A percentile compares a stretch with the other conserved stretches of the same genome.
These are phyloP conservation scores for Diaporthe sp. DNA, from an alignment of 2,329 filamentous ascomycete species.

Conservation along the genomic window DNA sequence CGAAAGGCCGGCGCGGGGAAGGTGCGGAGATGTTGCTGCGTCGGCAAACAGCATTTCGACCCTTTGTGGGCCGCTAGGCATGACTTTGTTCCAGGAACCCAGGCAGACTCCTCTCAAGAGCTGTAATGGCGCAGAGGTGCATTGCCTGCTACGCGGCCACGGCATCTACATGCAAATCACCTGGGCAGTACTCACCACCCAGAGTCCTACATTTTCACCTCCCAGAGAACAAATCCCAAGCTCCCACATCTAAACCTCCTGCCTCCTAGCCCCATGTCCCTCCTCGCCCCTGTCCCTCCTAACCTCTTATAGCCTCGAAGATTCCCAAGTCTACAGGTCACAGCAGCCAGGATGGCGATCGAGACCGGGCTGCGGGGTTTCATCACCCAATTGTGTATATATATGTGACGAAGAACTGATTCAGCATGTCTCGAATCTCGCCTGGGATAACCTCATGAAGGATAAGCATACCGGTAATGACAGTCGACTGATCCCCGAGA, in stretches of 20 bases:
- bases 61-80: slow-evolving; percentile 20
- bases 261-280: too few species aligned
- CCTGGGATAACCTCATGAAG: too few species aligned
- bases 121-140: background rate
- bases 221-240: too few species aligned
- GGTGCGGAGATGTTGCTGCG: slow-evolving; percentile 11
- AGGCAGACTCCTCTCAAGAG: background rate
- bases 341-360: background rate
- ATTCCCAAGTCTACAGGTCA: background rate
- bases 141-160: too few species aligned
- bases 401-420: background rate
- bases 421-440: background rate
- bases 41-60: slow-evolving; percentile 10
- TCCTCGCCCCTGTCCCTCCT: too few species aligned
- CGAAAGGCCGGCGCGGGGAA: slow-evolving; percentile 20
- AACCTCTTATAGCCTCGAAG: too few species aligned
- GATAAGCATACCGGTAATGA: too few species aligned
- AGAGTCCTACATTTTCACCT: too few species aligned
- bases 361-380: background rate
- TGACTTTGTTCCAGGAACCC: slow-evolving; percentile 21
- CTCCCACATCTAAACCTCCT: too few species aligned
- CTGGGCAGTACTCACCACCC: too few species aligned
- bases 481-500: background rate
- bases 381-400: background rate
- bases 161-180: too few species aligned